Conservation (phyloP, 768 basidiomycete species). For the Sistotremastrum suecicum region DNA sequence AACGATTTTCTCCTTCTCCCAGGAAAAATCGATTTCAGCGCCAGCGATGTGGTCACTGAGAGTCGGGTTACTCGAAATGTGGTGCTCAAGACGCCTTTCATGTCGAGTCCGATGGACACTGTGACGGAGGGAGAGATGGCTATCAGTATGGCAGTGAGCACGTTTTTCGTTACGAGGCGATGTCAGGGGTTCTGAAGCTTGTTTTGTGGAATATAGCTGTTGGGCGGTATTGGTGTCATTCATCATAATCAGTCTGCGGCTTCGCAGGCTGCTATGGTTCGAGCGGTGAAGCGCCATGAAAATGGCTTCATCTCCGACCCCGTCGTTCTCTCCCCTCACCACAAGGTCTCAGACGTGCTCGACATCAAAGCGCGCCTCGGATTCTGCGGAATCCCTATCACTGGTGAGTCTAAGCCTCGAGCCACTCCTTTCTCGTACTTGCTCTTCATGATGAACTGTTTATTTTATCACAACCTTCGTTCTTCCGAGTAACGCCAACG, state of each 20-base stretch:
- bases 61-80: conserved; percentile 85
- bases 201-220: conserved; percentile 33
- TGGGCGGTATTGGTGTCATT: conserved; percentile 95
- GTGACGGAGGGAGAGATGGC: conserved; percentile 95
- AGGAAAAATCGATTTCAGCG: conserved; percentile 90
- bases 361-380: conserved; percentile 86
- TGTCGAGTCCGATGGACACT: conserved; percentile 99
- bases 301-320: conserved; percentile 98
- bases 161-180: conserved; percentile 5
- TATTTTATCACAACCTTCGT: conserved; percentile 61
- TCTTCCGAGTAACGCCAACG: conserved; percentile 65
- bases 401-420: conserved; percentile 80
- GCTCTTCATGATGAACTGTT: conserved; percentile 30
- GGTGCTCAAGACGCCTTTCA: conserved; percentile 83
- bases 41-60: conserved; percentile 67
- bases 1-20: conserved; percentile 93
- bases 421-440: conserved; percentile 1
- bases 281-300: conserved; percentile 94
- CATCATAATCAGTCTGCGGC: conserved; percentile 86
- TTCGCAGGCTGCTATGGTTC: conserved; percentile 91
- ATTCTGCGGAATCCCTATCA: conserved; percentile 95
- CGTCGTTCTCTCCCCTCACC: conserved; percentile 66
- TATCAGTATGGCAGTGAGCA: conserved; percentile 76
- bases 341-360: conserved; percentile 76
- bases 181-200: conserved; percentile 1